Evolutionary conservation across 2,329 filamentous ascomycete species (phyloP), one percentile per base, ranked within the genome.

Genomic region (Phoma sp.): DNA sequence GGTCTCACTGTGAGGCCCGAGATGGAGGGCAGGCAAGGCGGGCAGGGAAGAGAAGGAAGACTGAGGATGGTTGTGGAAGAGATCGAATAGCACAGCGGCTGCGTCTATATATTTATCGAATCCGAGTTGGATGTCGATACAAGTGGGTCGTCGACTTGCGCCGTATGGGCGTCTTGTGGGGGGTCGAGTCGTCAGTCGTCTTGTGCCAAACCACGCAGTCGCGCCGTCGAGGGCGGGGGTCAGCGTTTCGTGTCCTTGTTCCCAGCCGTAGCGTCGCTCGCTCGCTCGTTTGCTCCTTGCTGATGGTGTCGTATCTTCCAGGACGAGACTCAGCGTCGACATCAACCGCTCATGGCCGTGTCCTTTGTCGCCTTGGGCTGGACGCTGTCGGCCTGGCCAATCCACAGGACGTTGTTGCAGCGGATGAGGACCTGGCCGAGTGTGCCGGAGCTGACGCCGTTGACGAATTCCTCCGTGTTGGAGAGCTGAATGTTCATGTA

Each of bases 401-500:
- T 94, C 89, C 92, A 98, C 41, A 98, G 83, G n/a, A 98, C 94
- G 73, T 98, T 98, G 80, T 98, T 98, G 80, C 92, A 96, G 89
- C 94, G 84, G 72, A 99, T 98, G 69, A 99, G 78, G 40, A 99
- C 93, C 78, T 96, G 90, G 6, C 95, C 95, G 63, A 99, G 80
- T 43, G 86, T 86, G 53, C 92, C 94, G 32, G 89, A 92, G 75
- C 87, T 88, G 84, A 96, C 90, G 66, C 91, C 89, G 74, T 92
- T 87, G 72, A 96, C 90, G 78, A 89, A 97, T 78, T 99, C 95
- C 79, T 96, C 91, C 46, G 94, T 93, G 69, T 89, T 88, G 64
- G 88, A 87, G 61, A 99, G 85, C 80, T 98, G 92, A 62, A 99
- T 88, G 81, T 99, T 99, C 94, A 99, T 98, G 82, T 99, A 99